phyloP scores from a whole-genome alignment of 495 filamentous ascomycete genomes.

The Penicillium subrubescens region DNA sequence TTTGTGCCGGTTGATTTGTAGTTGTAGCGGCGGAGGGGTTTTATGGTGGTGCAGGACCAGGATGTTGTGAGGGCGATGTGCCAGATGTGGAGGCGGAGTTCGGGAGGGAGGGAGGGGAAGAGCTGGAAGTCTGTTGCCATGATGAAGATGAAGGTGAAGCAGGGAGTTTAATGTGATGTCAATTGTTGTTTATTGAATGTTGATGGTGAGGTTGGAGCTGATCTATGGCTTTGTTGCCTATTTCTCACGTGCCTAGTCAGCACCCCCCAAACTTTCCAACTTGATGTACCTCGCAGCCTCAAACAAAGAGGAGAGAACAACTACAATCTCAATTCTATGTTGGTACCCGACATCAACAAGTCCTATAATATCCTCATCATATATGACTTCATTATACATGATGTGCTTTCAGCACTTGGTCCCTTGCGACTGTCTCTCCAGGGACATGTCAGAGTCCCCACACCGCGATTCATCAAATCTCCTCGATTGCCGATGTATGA shows the following conservation, averaged over 20 bases:
- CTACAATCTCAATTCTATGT: neutral
- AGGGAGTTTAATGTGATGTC: neutral
- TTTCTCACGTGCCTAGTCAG: neutral
- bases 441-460: neutral
- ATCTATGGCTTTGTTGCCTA: neutral
- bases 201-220: neutral
- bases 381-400: neutral
- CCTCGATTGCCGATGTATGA: neutral
- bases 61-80: neutral
- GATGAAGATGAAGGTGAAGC: neutral
- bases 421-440: neutral
- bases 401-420: neutral
- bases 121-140: neutral
- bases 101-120: neutral
- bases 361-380: neutral
- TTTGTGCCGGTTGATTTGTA: neutral
- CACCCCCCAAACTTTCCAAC: neutral
- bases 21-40: neutral
- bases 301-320: neutral
- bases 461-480: neutral
- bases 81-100: neutral
- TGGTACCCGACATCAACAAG: neutral
- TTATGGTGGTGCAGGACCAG: neutral
- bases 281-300: neutral
- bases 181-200: neutral